Evolutionary conservation across 306 rosid species (phyloP).

Genomic region (Begonia peltatifolia): DNA sequence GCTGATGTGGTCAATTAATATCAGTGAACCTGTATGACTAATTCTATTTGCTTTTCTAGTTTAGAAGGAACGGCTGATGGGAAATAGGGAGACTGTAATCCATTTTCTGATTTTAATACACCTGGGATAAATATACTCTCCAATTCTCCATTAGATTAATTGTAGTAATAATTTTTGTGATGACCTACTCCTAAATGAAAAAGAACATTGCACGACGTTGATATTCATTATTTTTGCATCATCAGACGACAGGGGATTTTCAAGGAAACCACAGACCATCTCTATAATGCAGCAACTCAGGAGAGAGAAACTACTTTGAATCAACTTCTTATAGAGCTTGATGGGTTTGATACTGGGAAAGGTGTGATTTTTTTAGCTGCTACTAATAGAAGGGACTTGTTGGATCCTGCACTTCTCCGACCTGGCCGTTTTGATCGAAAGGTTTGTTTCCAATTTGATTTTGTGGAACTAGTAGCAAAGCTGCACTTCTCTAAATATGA

Average conservation of each 20-base stretch:
- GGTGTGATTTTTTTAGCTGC: constrained; percentile 97
- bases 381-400: constrained; percentile 90
- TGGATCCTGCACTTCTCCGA: constrained; percentile 98
- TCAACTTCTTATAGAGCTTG: constrained; percentile 92
- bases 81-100: no score
- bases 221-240: constrained; percentile 15
- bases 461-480: constrained; percentile 8
- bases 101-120: no score
- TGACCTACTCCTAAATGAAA: neutral
- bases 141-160: no score
- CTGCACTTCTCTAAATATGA: neutral
- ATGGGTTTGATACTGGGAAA: constrained; percentile 98
- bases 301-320: constrained; percentile 99
- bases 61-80: no score
- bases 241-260: constrained; percentile 93
- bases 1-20: no score
- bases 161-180: neutral
- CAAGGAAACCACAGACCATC: constrained; percentile 61
- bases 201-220: constrained; percentile 1
- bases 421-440: constrained; percentile 99
- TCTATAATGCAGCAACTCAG: constrained; percentile 92
- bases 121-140: no score
- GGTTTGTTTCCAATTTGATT: constrained; percentile 39
- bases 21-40: no score
- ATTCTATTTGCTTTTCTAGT: no score